Evolutionary conservation across 768 basidiomycete genomes (phyloP), one percentile per base, ranked within the genome.

Genomic region (Amanita rimosa): DNA sequence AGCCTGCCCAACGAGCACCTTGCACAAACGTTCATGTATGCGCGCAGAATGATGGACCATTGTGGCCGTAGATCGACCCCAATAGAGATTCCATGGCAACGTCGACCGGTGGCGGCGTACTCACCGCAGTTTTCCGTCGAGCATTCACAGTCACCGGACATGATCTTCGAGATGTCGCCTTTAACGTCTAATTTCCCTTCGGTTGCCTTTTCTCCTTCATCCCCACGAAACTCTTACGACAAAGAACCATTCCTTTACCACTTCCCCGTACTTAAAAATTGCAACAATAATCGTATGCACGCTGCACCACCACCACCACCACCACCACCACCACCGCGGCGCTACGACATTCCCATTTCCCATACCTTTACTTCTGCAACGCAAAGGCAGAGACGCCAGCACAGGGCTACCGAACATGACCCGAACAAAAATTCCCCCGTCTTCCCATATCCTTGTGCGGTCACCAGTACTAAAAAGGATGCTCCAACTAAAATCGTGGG

Each of bases 141-240:
- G 40, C 59, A 62, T 36, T 54, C 67, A 36, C 58, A 57, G 17
- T 73, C 70, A 22, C 70, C 73, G 46, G 75, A 75, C 35, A 64
- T 75, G 52, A 63, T 76, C n/a, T 75, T 75, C 54, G 72, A 74
- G 42, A 75, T 76, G 74, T 76, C 75, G 17, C 73, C 74, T 24
- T 53, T 64, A 17, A 62, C 64, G 13, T 57, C 65, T n/a, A 56
- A 59, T 22, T 58, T 59, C 45, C 19, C 49, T 52, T 44, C 54
- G 55, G 54, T 52, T 50, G 54, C 57, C 31, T 47, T 55, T 33
- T 50, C 57, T 36, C 54, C 48, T 26, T 52, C 61, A 37, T 55
- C 53, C 26, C 43, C 57, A 43, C 52, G 55, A 38, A 54, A 50
- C n/a, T 39, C 44, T 21, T 52, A 48, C 38, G 54, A 59, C 19